Evolutionary conservation across 306 rosid genomes (phyloP).

Genomic region (Morella rubra): DNA sequence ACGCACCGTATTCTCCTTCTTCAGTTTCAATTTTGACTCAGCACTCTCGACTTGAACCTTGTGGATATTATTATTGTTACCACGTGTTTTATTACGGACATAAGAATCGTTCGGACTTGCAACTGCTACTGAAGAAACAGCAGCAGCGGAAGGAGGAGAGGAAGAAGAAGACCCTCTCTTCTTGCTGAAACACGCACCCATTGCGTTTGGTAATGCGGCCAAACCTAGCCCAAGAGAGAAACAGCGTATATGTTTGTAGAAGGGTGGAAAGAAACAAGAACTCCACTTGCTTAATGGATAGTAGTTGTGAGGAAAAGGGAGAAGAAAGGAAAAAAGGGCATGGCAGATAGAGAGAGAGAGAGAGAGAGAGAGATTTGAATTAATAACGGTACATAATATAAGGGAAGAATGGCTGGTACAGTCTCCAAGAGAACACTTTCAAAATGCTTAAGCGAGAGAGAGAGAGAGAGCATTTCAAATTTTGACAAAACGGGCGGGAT

Average conservation of each 20-base stretch:
- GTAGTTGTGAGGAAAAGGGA: neutral
- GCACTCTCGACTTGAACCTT: slow-evolving; percentile 26
- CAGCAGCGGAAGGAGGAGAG: slow-evolving; percentile 20
- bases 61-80: slow-evolving; percentile 17
- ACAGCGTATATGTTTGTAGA: neutral
- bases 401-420: neutral
- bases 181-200: slow-evolving; percentile 93
- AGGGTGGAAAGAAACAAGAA: neutral
- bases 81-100: neutral
- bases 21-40: slow-evolving; percentile 27
- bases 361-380: neutral
- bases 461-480: neutral
- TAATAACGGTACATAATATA: neutral
- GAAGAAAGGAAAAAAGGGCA: neutral
- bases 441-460: neutral
- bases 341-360: neutral
- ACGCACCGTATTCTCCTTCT: slow-evolving; percentile 23
- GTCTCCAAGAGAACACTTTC: neutral
- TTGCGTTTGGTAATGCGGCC: slow-evolving; percentile 27
- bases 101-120: slow-evolving; percentile 24
- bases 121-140: slow-evolving; percentile 33
- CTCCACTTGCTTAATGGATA: neutral
- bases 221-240: slow-evolving; percentile 10
- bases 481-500: slow-evolving; percentile 5
- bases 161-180: slow-evolving; percentile 48